Evolutionary conservation across 2,329 filamentous ascomycete genomes (phyloP).

Genomic region (Pseudofabraea citricarpa): DNA sequence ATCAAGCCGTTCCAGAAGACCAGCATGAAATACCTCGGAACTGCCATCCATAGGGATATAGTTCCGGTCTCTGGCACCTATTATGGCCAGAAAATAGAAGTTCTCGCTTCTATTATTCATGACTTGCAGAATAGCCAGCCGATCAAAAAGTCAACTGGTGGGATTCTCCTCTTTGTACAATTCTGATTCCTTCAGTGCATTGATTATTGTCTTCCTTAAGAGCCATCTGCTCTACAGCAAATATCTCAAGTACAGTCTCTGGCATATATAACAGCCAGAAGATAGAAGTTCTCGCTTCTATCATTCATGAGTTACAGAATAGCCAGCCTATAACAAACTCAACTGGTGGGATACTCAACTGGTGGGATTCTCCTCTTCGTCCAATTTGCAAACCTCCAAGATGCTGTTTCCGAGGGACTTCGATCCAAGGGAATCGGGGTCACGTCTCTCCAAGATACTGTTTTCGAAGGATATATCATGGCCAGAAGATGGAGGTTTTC

Average conservation of each 20-base stretch:
- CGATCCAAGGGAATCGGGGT: constrained; percentile 25
- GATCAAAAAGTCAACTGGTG: constrained; percentile 22
- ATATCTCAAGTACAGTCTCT: too few species aligned
- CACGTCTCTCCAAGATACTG: constrained; percentile 31
- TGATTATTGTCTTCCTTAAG: too few species aligned
- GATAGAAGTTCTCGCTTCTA: constrained; percentile 36
- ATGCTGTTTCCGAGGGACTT: constrained; percentile 31
- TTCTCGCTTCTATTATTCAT: too few species aligned
- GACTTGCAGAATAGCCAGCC: constrained; percentile 38
- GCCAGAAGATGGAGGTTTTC: too few species aligned
- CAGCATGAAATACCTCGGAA: too few species aligned
- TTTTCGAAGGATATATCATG: too few species aligned
- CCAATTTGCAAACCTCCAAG: constrained; percentile 42
- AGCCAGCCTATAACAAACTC: constrained; percentile 39
- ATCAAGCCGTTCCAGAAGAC: too few species aligned
- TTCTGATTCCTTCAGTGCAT: too few species aligned
- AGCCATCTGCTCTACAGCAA: too few species aligned
- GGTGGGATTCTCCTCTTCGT: constrained; percentile 42
- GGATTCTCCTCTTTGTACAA: constrained; percentile 48
- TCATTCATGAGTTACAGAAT: constrained; percentile 34
- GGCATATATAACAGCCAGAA: too few species aligned
- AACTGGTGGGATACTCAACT: too few species aligned
- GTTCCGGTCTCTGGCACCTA: constrained; percentile 5
- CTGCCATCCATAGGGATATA: too few species aligned
- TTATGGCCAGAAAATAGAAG: constrained; percentile 46